A percentile compares a stretch with the other conserved stretches of the same genome.
phyloP scores from a whole-genome alignment of 345 rosid species.

The Gossypium raimondii region DNA sequence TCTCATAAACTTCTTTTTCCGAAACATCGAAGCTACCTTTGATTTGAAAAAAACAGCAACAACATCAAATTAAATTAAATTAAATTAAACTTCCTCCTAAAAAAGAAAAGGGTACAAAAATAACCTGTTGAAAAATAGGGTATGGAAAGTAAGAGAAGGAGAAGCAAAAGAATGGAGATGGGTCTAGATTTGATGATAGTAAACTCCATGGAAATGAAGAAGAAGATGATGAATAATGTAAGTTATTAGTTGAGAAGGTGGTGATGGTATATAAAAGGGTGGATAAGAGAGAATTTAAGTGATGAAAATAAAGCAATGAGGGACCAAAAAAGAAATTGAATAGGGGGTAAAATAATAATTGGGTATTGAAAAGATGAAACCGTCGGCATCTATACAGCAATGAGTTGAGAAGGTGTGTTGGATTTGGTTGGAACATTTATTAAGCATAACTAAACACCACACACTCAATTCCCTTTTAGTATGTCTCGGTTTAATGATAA shows the following conservation, averaged over 20 bases:
- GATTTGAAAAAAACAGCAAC: not conserved
- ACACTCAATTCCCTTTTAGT: too few relatives aligned
- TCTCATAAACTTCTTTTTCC: conserved; percentile 21
- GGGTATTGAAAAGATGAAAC: not conserved
- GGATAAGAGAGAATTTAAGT: not conserved
- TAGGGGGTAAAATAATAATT: not conserved
- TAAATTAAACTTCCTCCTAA: too few relatives aligned
- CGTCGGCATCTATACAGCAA: not conserved
- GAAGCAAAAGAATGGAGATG: not conserved
- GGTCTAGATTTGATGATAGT: conserved; percentile 3
- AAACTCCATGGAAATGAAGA: conserved; percentile 14
- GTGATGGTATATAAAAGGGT: not conserved
- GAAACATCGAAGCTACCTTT: not conserved
- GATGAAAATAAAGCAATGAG: not conserved
- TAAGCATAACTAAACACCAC: not conserved
- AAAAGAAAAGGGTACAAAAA: not conserved
- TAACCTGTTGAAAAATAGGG: conserved; percentile 20
- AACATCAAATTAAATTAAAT: not conserved
- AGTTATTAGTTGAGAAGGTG: not conserved
- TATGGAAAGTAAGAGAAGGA: conserved; percentile 17
- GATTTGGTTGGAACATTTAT: conserved; percentile 11
- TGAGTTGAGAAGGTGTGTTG: not conserved
- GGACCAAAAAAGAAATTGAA: not conserved
- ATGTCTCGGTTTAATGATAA: too few relatives aligned
- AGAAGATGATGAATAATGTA: not conserved